A percentile compares a stretch with the other conserved stretches of the same genome.
Evolutionary conservation across 2,329 filamentous ascomycete species (phyloP).

Genomic region (Cadophora malorum): DNA sequence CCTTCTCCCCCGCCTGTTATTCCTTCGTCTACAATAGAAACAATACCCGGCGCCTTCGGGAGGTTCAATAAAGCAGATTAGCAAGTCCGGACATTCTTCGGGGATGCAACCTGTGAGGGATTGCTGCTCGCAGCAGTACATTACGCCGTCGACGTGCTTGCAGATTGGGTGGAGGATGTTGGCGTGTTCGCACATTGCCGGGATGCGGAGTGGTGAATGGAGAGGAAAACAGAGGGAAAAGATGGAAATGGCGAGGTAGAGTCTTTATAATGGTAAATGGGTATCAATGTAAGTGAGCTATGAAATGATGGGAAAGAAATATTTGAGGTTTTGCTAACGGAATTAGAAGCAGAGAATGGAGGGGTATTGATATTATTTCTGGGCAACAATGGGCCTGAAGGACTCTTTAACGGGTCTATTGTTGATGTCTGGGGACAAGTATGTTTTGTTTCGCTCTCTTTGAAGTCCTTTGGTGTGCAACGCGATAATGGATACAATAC

Average conservation of each 20-base stretch:
- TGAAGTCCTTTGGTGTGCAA: no score
- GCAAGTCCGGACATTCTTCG: background rate
- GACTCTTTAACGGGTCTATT: no score
- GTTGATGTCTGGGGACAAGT: no score
- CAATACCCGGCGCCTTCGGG: conserved; percentile 8
- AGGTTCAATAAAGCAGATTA: conserved; percentile 11
- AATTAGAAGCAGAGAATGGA: background rate
- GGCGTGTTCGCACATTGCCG: background rate
- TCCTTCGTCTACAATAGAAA: conserved; percentile 2
- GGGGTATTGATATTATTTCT: background rate
- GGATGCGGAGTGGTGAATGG: no score
- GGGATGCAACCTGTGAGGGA: background rate
- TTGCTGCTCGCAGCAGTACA: conserved; percentile 14
- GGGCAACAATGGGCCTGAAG: background rate
- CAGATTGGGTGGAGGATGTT: conserved; percentile 1
- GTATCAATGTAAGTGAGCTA: background rate
- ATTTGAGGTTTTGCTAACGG: background rate
- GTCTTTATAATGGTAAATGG: background rate
- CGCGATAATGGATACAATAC: no score
- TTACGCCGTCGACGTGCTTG: conserved; percentile 3
- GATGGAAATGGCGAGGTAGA: background rate
- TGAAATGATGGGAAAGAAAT: background rate
- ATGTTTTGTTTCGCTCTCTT: no score
- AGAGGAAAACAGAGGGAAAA: no score
- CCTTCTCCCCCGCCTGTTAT: background rate